phyloP scores from a whole-genome alignment of 805 yeast genomes.

The Jamesozyma gamospora region DNA sequence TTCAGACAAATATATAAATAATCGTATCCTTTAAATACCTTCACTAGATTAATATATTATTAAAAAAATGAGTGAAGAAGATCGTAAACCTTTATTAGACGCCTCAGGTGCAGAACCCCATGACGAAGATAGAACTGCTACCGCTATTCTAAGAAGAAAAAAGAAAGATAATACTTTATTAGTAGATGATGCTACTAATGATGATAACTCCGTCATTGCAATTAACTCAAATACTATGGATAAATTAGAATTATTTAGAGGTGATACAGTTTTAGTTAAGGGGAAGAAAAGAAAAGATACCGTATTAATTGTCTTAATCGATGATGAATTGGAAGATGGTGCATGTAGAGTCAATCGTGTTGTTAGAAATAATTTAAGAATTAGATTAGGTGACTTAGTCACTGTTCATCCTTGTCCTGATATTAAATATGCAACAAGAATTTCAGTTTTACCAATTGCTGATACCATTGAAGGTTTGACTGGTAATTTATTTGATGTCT shows the following conservation, averaged over 20 bases:
- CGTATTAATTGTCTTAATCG: constrained; percentile 88
- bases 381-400: constrained; percentile 86
- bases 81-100: constrained; percentile 40
- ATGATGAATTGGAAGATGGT: constrained; percentile 95
- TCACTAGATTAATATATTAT: too few species aligned
- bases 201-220: constrained; percentile 93
- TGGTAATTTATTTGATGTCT: constrained; percentile 92
- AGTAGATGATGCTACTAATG: constrained; percentile 95
- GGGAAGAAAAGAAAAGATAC: constrained; percentile 98
- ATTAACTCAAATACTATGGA: constrained; percentile 96
- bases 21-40: too few species aligned
- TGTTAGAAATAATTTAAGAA: constrained; percentile 89
- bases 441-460: constrained; percentile 91
- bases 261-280: constrained; percentile 93
- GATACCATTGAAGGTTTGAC: constrained; percentile 97
- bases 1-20: too few species aligned
- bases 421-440: constrained; percentile 91
- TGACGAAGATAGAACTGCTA: constrained; percentile 72
- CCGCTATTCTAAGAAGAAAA: constrained; percentile 93
- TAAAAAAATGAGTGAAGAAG: constrained; percentile 19
- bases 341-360: constrained; percentile 90
- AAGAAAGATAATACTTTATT: constrained; percentile 93
- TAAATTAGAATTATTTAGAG: constrained; percentile 85
- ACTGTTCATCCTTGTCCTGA: constrained; percentile 94
- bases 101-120: constrained; percentile 57